phyloP scores from a whole-genome alignment of 805 yeast species.

The Saturnispora quitensis region DNA sequence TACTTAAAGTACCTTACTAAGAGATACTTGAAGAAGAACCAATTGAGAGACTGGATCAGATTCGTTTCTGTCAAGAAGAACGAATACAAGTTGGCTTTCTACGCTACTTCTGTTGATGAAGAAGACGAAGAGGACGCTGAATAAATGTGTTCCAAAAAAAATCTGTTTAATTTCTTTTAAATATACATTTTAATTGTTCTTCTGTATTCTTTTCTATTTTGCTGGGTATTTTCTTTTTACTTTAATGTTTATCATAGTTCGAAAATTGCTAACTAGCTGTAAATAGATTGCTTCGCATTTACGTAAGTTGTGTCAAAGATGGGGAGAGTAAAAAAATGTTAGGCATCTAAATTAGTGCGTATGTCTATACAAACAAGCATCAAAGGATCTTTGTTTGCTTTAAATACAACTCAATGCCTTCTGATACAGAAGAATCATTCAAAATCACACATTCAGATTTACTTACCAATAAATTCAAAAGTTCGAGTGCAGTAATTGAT shows the following conservation, averaged over 20 bases:
- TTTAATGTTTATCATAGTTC: not conserved
- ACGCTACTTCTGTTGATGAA: slow-evolving; percentile 91
- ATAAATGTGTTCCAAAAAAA: slow-evolving; percentile 34
- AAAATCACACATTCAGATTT: not conserved
- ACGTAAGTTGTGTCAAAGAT: not conserved
- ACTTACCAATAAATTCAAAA: not conserved
- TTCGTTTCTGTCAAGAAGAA: slow-evolving; percentile 92
- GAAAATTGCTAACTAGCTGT: not conserved
- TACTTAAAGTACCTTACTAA: slow-evolving; percentile 99
- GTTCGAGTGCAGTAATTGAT: not conserved
- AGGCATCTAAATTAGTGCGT: not conserved
- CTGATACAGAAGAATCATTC: slow-evolving; percentile 3
- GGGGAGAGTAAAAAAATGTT: not conserved
- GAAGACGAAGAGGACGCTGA: slow-evolving; percentile 78
- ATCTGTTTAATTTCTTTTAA: not conserved
- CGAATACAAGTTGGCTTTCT: slow-evolving; percentile 96
- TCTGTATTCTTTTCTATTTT: slow-evolving; percentile 6
- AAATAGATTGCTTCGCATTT: not conserved
- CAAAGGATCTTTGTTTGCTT: not conserved
- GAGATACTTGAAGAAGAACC: slow-evolving; percentile 99
- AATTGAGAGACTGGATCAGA: slow-evolving; percentile 99
- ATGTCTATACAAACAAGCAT: not conserved
- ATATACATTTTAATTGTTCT: slow-evolving; percentile 3
- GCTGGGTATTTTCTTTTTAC: not conserved
- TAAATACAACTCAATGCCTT: not conserved